phyloP scores from a whole-genome alignment of 106 monocot genomes.

The Allium fistulosum region DNA sequence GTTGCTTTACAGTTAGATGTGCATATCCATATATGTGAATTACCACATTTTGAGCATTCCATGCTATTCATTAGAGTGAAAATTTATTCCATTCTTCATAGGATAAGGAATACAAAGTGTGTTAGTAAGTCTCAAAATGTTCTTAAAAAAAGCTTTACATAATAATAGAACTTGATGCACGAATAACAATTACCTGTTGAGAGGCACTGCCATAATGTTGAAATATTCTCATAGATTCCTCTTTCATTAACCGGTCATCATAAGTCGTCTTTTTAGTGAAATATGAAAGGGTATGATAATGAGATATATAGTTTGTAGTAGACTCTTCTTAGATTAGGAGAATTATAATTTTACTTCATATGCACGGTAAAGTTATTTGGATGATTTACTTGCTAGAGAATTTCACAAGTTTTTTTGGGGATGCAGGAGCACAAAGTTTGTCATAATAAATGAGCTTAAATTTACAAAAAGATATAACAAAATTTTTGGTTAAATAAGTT shows the following conservation, averaged over 20 bases:
- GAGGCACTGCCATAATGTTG: constrained; percentile 36
- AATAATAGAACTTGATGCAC: not conserved
- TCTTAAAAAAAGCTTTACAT: not conserved
- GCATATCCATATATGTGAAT: constrained; percentile 94
- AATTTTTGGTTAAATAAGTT: not conserved
- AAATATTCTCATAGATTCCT: constrained; percentile 45
- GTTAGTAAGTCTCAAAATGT: not conserved
- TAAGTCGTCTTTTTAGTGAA: constrained; percentile 72
- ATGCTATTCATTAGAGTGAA: constrained; percentile 89
- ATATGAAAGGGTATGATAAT: constrained; percentile 77
- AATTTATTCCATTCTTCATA: constrained; percentile 56
- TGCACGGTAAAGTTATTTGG: constrained; percentile 89
- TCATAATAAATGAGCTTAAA: too few species aligned
- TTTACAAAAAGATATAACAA: constrained; percentile 10
- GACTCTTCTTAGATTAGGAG: not conserved
- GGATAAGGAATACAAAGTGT: not conserved
- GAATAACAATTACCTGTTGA: constrained; percentile 45
- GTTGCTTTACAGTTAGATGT: constrained; percentile 65
- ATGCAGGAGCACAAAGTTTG: constrained; percentile 91
- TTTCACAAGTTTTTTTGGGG: constrained; percentile 98
- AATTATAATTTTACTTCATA: constrained; percentile 65
- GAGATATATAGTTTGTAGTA: not conserved
- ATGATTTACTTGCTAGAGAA: constrained; percentile 80
- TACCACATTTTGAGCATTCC: too few species aligned
- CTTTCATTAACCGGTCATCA: constrained; percentile 83